Base-by-base conservation (phyloP, 176 grass and related monocot genomes). In the Otatea glauca region DNA sequence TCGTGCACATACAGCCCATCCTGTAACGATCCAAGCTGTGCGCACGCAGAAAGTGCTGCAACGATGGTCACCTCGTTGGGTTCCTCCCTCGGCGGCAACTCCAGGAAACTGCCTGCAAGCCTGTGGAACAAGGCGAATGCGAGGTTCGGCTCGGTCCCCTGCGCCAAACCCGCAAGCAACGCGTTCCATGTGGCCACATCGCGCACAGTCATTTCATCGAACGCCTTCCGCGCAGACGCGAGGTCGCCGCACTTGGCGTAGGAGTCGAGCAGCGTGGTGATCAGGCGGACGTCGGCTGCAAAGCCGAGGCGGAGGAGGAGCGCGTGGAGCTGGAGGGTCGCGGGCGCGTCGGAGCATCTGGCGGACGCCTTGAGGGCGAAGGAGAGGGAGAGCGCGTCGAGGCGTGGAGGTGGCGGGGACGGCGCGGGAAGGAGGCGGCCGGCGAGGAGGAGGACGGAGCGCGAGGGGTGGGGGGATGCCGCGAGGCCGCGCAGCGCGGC, bases 181-280 rank as follows among this genome's bases (percentile, higher is more conserved):
- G 89, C 87, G 21, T 97, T 97, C 95, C 95, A 97, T 10, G 95
- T 84, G 29, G 92, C 85, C 44, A 97, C 83, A 51, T 97, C 95
- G 20, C 92, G 82, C 0, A 87, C 65, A 0, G 70, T 5, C 84
- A 97, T 97, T 89, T 90, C 95, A 49, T 92, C 90, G 61, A 97
- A 97, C 86, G 93, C 84, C 64, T 82, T 83, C 32, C 84, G 86
- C 21, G 92, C 90, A 6, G 78, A 71, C 0, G 15, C 59, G 14
- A 91, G 82, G 58, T 83, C 79, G 23, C 78, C 55, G 32, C 76
- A 91, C 66, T 94, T 94, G 4, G 95, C 84, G 12, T 94, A 94
- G 0, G 95, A 88, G 45, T 94, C 95, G 2, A 97, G n/a, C 61
- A 94, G 90, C 53, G 92, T 94, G 49, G 92, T 97, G 61, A 43